Conservation (phyloP, 306 rosid genomes). For the Leucaena leucocephala region DNA sequence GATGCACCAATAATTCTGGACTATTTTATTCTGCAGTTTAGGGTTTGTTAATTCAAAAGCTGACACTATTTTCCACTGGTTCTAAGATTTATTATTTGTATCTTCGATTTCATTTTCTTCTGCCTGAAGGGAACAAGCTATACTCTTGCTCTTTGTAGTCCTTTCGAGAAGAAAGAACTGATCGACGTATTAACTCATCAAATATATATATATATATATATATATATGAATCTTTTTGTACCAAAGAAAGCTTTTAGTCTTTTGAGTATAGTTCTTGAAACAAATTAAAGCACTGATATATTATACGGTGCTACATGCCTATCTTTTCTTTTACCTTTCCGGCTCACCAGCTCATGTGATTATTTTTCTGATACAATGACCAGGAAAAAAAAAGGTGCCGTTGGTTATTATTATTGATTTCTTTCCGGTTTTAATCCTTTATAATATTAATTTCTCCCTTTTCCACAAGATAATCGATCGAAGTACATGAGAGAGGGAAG, state of each 20-base stretch:
- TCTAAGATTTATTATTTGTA: slow-evolving; percentile 15
- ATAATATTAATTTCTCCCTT: neutral
- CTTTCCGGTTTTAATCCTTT: slow-evolving; percentile 19
- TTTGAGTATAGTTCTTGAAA: slow-evolving; percentile 35
- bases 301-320: slow-evolving; percentile 18
- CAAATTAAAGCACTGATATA: slow-evolving; percentile 18
- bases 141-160: neutral
- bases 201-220: neutral
- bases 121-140: neutral
- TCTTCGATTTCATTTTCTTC: slow-evolving; percentile 18
- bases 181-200: neutral
- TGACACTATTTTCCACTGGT: slow-evolving; percentile 19
- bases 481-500: too few species aligned
- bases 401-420: neutral
- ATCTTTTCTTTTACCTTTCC: slow-evolving; percentile 40
- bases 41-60: slow-evolving; percentile 32
- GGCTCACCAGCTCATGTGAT: slow-evolving; percentile 32
- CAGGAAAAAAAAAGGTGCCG: too few species aligned
- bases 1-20: slow-evolving; percentile 22
- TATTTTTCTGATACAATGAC: neutral
- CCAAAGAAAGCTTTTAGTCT: neutral
- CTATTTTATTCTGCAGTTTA: slow-evolving; percentile 30
- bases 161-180: neutral
- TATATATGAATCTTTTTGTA: neutral
- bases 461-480: neutral